Conservation (phyloP, 2,329 filamentous ascomycete genomes). For the Aspergillus oerlinghausenensis region DNA sequence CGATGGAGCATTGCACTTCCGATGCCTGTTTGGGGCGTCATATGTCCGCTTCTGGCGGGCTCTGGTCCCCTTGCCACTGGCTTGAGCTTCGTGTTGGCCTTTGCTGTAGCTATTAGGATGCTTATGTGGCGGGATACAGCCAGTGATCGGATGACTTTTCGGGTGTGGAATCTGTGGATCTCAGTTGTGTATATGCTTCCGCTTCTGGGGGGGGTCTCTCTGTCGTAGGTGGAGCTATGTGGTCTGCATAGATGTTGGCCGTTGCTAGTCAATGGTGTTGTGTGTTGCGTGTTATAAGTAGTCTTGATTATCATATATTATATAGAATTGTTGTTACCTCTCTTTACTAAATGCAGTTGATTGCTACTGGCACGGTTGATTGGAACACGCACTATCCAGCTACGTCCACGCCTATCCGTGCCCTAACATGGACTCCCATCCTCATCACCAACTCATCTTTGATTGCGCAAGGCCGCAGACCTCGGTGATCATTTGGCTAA, state of each 20-base stretch:
- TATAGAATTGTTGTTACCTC: not conserved
- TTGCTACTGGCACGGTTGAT: not conserved
- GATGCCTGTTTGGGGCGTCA: not conserved
- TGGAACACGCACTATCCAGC: no score
- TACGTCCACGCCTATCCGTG: no score
- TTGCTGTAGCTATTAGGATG: not conserved
- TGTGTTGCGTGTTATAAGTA: not conserved
- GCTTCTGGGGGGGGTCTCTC: not conserved
- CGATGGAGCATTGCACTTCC: not conserved
- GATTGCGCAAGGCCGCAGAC: no score
- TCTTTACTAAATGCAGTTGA: not conserved
- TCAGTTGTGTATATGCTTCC: not conserved
- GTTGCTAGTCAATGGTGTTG: not conserved
- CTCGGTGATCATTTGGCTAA: no score
- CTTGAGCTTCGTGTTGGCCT: not conserved
- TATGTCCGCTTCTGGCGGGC: not conserved
- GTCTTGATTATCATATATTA: not conserved
- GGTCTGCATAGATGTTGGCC: not conserved
- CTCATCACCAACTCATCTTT: no score
- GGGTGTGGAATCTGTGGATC: not conserved
- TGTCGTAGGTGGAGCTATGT: not conserved
- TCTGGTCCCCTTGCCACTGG: not conserved
- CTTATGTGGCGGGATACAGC: not conserved
- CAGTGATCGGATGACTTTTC: not conserved
- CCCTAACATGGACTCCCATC: no score